Base-by-base conservation (phyloP, 176 grass and related monocot genomes). In the Oryza meyeriana region DNA sequence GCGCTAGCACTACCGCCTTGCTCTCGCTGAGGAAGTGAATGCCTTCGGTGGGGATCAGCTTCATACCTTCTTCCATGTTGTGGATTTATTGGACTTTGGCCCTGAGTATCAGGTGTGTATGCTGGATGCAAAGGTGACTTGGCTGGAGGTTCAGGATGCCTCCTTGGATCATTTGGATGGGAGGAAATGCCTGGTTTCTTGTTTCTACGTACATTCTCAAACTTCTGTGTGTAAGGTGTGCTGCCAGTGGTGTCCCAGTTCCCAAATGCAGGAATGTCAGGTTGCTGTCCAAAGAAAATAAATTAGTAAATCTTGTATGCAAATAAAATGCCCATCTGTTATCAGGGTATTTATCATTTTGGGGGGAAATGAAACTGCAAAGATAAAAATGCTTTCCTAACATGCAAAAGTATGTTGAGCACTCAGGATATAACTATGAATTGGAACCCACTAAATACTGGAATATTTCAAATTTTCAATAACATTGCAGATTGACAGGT, bases 231-330 rank as follows among this genome's bases (percentile, higher is more conserved):
- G 89, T 94, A 94, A 71, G 76, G 82, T 26, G 81, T 78, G 72
- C 85, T 75, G 18, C 34, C 79, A 33, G 76, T 83, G 28, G 33
- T 79, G 61, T 91, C 87, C 80, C 68, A 79, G 33, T 81, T 76
- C 5, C 89, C 84, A 76, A 92, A 94, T 77, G 81, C 24, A 74
- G 92, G 92, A 76, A 94, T 92, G 20, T 79, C 77, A 85, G 74
- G 8, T 72, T 87, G 39, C 92, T 94, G 64, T 76, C 80, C 22
- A 64, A 79, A 84, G 27, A 12, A 91, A 16, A 76, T 80, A 24
- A 65, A 67, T 78, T 10, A 12, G 18, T 58, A 66, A 33, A 61
- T 6, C 36, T 89, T 72, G 12, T 17, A 6, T 55, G 41, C 7
- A 85, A 28, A 70, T 50, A 71, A 68, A 79, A 6, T 34, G 61